Base-by-base conservation (phyloP, 148 eudicot genomes). In the Limonium bicolor region DNA sequence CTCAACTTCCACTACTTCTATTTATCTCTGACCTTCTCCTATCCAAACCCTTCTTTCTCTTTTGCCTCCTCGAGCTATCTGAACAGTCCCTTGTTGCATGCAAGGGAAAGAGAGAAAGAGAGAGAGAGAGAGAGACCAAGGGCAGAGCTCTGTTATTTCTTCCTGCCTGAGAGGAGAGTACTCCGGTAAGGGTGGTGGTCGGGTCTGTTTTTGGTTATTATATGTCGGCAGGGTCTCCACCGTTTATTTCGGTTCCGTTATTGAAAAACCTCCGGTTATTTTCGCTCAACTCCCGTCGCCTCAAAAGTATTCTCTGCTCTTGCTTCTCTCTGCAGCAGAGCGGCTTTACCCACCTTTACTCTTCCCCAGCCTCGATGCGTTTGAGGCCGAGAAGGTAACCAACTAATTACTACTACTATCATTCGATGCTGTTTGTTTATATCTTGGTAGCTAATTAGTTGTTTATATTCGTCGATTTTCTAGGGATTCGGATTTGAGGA, bases 371-470 rank as follows among this genome's bases (percentile, higher is more conserved):
- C 72, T 83, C 92, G 86, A 88, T 88, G 97, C 92, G 79, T 77
- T 80, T 83, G 94, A 83, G 92, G 77, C 80, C 96, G 4, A 76
- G 74, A 35, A 73, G 88, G 95, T 85, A 61, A 20, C 18, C 32
- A 17, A 53, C 38, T 45, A 36, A 53, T 15, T 13, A 15, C 41
- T 48, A 3, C 43, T 44, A 22, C 16, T 24, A 2, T 53, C 12
- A 41, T 46, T 9, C 19, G 7, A n/a, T 59, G 15, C 54, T 38
- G 31, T 31, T 36, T n/a, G 48, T 5, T 12, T 22, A 34, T 5
- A 41, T 42, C 3, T 0, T 2, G n/a, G 2, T 6, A 22, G 52
- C 48, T 59, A 1, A 1, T 49, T 14, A 18, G 27, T 14, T 7
- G 28, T 7, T 14, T 34, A 34, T 17, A 11, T 3, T 13, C 22